Evolutionary conservation across 2,329 filamentous ascomycete species (phyloP).

Genomic region (Scopulariopsis brevicaulis): DNA sequence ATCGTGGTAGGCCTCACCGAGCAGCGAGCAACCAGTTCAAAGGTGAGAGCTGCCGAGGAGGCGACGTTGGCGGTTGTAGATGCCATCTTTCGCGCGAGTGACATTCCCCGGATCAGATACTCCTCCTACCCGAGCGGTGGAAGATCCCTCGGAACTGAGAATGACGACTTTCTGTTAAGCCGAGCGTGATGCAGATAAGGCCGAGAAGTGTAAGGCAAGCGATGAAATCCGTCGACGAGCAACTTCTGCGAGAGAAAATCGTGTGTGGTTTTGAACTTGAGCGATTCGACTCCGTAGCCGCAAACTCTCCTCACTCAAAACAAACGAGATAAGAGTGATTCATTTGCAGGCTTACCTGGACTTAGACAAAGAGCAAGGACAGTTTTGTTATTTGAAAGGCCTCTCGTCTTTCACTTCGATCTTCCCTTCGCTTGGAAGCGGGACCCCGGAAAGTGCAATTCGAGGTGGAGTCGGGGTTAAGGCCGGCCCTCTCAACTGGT

Average conservation of each 20-base stretch:
- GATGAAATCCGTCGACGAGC: too few relatives aligned
- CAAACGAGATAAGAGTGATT: too few relatives aligned
- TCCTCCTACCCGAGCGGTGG: background rate
- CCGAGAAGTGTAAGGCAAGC: too few relatives aligned
- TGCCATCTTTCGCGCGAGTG: constrained; percentile 31
- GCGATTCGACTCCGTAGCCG: too few relatives aligned
- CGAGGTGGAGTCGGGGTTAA: background rate
- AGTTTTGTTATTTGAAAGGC: background rate
- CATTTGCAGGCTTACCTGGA: background rate
- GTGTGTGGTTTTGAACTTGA: too few relatives aligned
- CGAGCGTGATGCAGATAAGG: too few relatives aligned
- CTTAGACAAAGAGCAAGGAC: background rate
- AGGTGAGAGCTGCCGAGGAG: constrained; percentile 58
- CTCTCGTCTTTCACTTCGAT: background rate
- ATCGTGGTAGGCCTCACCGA: constrained; percentile 47
- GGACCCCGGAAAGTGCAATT: background rate
- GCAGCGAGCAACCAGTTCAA: constrained; percentile 68
- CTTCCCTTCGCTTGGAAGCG: background rate
- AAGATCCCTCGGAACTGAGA: background rate
- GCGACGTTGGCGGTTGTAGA: constrained; percentile 28
- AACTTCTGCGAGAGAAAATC: too few relatives aligned
- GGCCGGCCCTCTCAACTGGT: background rate
- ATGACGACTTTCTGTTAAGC: too few relatives aligned
- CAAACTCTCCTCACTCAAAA: too few relatives aligned
- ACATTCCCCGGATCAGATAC: constrained; percentile 11